Conservation (phyloP, 2,329 filamentous ascomycete species). For the Zymoseptoria ardabiliae region DNA sequence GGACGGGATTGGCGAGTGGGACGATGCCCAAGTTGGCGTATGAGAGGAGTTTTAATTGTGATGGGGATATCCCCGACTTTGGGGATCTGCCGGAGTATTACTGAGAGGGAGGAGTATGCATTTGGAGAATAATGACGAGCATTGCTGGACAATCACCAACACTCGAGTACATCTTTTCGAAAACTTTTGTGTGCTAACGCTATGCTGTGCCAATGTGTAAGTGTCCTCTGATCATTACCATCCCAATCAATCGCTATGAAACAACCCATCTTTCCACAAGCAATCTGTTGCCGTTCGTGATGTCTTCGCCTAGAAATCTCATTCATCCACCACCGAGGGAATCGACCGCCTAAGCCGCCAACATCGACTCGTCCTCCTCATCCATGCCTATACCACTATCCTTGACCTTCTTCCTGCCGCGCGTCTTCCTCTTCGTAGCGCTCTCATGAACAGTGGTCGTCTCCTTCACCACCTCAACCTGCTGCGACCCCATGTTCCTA, state of each 20-base stretch:
- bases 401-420: constrained; percentile 18
- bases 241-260: background rate
- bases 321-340: background rate
- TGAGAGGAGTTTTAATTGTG: constrained; percentile 38
- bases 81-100: constrained; percentile 40
- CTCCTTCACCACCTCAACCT: background rate
- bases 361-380: constrained; percentile 10
- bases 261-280: background rate
- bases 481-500: constrained; percentile 8
- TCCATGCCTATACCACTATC: constrained; percentile 22
- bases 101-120: constrained; percentile 14
- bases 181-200: background rate
- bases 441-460: background rate
- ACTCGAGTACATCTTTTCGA: background rate
- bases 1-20: constrained; percentile 66
- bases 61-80: constrained; percentile 35
- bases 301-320: background rate
- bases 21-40: constrained; percentile 59
- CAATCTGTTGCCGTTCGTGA: background rate
- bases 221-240: background rate
- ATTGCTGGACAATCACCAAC: background rate
- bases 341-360: constrained; percentile 4
- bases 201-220: background rate
- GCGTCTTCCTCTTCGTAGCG: constrained; percentile 8
- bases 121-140: background rate